Conservation (phyloP, 768 basidiomycete genomes). For the Dendrothele bispora region DNA sequence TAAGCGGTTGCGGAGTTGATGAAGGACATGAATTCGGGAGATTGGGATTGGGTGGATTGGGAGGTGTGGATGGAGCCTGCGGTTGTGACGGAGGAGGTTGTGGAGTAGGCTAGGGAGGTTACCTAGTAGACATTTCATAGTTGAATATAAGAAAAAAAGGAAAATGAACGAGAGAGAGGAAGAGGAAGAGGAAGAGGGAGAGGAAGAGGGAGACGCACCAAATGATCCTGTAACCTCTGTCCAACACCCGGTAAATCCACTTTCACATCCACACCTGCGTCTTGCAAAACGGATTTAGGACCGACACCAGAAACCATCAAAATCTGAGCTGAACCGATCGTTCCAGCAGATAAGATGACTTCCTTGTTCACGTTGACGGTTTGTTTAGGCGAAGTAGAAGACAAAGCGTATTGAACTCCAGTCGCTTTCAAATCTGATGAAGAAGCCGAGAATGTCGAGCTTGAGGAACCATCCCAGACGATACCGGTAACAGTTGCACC, state of each 20-base stretch:
- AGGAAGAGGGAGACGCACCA: conserved; percentile 26
- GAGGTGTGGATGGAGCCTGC: no score
- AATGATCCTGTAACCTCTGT: conserved; percentile 55
- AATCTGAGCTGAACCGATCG: conserved; percentile 49
- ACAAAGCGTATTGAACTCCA: conserved; percentile 48
- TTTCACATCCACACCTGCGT: conserved; percentile 39
- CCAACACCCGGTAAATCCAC: conserved; percentile 54
- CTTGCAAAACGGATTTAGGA: conserved; percentile 43
- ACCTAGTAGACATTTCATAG: no score
- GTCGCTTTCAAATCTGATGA: conserved; percentile 38
- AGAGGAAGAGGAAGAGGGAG: no score
- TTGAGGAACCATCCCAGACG: conserved; percentile 42
- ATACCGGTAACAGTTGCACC: conserved; percentile 56
- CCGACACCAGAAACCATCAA: conserved; percentile 57
- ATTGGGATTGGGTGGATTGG: no score
- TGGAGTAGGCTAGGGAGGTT: no score
- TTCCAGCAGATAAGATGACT: conserved; percentile 52
- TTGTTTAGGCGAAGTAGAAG: conserved; percentile 26
- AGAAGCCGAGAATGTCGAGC: no score
- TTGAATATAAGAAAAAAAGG: no score
- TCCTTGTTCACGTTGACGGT: conserved; percentile 60
- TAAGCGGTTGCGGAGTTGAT: no score
- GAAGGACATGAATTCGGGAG: no score
- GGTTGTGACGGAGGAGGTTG: no score
- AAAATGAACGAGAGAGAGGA: no score